Conservation (phyloP, 305 asterid genomes). For the Petunia hybrid region DNA sequence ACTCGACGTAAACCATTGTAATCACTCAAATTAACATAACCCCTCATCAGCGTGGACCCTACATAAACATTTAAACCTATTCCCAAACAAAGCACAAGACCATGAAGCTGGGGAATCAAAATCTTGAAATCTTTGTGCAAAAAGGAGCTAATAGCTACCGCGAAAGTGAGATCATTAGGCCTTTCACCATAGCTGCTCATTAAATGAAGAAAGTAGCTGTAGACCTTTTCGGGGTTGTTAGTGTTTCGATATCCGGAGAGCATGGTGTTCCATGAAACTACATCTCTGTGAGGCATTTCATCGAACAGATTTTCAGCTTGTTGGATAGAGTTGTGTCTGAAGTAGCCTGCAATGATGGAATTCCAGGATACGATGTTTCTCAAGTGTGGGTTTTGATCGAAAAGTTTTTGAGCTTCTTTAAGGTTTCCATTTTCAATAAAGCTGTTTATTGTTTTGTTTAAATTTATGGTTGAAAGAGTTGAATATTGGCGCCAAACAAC, state of each 20-base stretch:
- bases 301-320: slow-evolving; percentile 71
- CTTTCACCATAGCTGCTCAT: slow-evolving; percentile 50
- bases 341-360: slow-evolving; percentile 39
- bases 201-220: slow-evolving; percentile 44
- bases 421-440: slow-evolving; percentile 52
- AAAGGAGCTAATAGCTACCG: slow-evolving; percentile 63
- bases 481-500: too few species aligned
- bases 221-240: slow-evolving; percentile 46
- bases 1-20: slow-evolving; percentile 47
- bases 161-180: slow-evolving; percentile 69
- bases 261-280: slow-evolving; percentile 79
- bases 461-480: too few species aligned
- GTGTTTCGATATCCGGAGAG: slow-evolving; percentile 71
- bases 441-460: slow-evolving; percentile 39
- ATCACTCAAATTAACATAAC: slow-evolving; percentile 60
- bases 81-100: slow-evolving; percentile 55
- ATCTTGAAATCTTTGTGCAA: slow-evolving; percentile 49
- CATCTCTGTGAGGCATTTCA: slow-evolving; percentile 72
- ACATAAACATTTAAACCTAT: slow-evolving; percentile 56
- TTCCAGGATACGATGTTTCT: too few species aligned
- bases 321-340: slow-evolving; percentile 44
- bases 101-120: slow-evolving; percentile 68
- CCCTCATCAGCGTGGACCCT: slow-evolving; percentile 84
- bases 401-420: slow-evolving; percentile 57
- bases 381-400: slow-evolving; percentile 53